phyloP scores from a whole-genome alignment of 2,329 filamentous ascomycete species.

The Beauveria australis region DNA sequence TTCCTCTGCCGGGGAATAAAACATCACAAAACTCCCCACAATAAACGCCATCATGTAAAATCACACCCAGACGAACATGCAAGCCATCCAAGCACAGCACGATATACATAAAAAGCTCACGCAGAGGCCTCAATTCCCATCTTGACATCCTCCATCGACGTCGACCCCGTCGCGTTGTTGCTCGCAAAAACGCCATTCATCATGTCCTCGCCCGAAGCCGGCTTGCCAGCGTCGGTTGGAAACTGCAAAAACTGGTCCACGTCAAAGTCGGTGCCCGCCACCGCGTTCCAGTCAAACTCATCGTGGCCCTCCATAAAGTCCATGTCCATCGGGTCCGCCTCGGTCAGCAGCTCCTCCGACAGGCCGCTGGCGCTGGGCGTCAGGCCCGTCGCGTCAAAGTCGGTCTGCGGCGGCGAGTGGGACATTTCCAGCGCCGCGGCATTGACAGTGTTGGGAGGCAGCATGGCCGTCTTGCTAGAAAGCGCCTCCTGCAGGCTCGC shows the following conservation, averaged over 20 bases:
- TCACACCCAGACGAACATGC: background rate
- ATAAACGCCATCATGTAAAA: background rate
- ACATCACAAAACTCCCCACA: background rate
- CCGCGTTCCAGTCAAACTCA: conserved; percentile 46
- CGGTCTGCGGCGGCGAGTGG: conserved; percentile 37
- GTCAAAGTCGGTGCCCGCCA: conserved; percentile 45
- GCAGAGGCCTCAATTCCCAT: conserved; percentile 10
- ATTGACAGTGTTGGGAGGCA: conserved; percentile 31
- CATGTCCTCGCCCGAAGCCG: conserved; percentile 28
- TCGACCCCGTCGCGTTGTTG: background rate
- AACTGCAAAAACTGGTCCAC: conserved; percentile 54
- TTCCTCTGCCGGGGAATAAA: background rate
- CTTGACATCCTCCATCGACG: conserved; percentile 5
- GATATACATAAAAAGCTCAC: background rate
- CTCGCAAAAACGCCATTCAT: conserved; percentile 25
- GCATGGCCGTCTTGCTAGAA: conserved; percentile 25
- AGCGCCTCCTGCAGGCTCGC: conserved; percentile 27
- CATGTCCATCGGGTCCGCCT: conserved; percentile 32
- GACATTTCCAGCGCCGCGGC: conserved; percentile 27
- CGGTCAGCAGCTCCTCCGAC: conserved; percentile 30
- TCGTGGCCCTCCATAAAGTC: conserved; percentile 39
- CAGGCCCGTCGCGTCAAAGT: conserved; percentile 30
- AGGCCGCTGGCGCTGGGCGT: conserved; percentile 38
- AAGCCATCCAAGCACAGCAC: background rate
- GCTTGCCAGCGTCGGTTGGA: conserved; percentile 39